Conservation (phyloP, 192 early-diverging fungal genomes). For the Phlyctochytrium arcticum region DNA sequence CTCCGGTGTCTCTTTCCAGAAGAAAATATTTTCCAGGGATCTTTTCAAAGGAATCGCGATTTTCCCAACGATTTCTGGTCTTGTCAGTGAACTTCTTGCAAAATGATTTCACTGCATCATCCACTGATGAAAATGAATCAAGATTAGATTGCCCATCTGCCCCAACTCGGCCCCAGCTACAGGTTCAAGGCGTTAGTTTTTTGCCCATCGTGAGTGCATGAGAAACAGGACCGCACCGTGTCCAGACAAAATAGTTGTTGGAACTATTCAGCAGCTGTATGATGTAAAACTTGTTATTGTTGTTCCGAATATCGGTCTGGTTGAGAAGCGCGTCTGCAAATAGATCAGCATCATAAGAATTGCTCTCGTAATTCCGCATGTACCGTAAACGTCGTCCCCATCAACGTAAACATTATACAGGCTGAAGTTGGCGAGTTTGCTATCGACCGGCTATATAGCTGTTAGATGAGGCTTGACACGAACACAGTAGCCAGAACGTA, state of each 20-base stretch:
- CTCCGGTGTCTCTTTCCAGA: slow-evolving; percentile 63
- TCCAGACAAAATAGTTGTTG: slow-evolving; percentile 52
- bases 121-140: slow-evolving; percentile 5
- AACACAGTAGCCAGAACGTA: no score
- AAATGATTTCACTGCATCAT: slow-evolving; percentile 38
- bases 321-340: slow-evolving; percentile 63
- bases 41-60: slow-evolving; percentile 51
- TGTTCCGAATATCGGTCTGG: slow-evolving; percentile 60
- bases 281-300: slow-evolving; percentile 76
- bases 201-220: no score
- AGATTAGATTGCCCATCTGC: slow-evolving; percentile 49
- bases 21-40: slow-evolving; percentile 57
- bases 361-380: neutral
- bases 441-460: slow-evolving; percentile 1
- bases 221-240: no score
- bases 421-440: slow-evolving; percentile 34
- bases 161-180: slow-evolving; percentile 76
- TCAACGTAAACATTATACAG: slow-evolving; percentile 33
- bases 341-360: slow-evolving; percentile 5
- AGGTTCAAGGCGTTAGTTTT: no score
- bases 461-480: neutral
- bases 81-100: slow-evolving; percentile 62
- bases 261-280: slow-evolving; percentile 54
- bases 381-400: slow-evolving; percentile 35
- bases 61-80: slow-evolving; percentile 64